A percentile compares a stretch with the other conserved stretches of the same genome.
phyloP scores from a whole-genome alignment of 176 grass and related monocot genomes.

The Typha latifolia region DNA sequence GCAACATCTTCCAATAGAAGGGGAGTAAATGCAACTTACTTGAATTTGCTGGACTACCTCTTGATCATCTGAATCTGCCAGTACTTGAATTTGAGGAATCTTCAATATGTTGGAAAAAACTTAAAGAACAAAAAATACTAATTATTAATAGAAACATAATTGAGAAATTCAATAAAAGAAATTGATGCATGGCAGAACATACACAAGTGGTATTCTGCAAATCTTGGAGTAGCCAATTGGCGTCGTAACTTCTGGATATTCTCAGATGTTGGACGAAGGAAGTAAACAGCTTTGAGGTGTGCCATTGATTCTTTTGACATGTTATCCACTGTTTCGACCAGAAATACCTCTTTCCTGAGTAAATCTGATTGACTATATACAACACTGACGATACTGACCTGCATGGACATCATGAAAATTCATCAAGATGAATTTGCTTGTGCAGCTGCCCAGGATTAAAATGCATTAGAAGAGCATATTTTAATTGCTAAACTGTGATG shows the following conservation, averaged over 20 bases:
- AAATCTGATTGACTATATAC: constrained; percentile 93
- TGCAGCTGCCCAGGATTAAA: background rate
- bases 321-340: constrained; percentile 82
- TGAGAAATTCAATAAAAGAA: background rate
- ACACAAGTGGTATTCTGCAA: constrained; percentile 91
- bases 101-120: constrained; percentile 98
- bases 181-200: constrained; percentile 4
- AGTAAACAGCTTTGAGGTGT: constrained; percentile 91
- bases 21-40: constrained; percentile 27
- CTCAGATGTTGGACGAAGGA: constrained; percentile 66
- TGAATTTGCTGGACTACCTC: constrained; percentile 97
- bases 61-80: constrained; percentile 94
- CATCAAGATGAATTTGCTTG: background rate
- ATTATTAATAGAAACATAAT: constrained; percentile 5
- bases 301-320: constrained; percentile 77
- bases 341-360: constrained; percentile 90
- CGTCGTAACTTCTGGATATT: constrained; percentile 88
- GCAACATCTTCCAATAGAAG: background rate
- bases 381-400: constrained; percentile 93
- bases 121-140: constrained; percentile 27
- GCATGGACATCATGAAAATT: background rate
- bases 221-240: constrained; percentile 67
- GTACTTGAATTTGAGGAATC: constrained; percentile 88
- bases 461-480: background rate
- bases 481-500: no score